Base-by-base conservation (phyloP, 2,329 filamentous ascomycete genomes). In the Rhynchosporium agropyri region DNA sequence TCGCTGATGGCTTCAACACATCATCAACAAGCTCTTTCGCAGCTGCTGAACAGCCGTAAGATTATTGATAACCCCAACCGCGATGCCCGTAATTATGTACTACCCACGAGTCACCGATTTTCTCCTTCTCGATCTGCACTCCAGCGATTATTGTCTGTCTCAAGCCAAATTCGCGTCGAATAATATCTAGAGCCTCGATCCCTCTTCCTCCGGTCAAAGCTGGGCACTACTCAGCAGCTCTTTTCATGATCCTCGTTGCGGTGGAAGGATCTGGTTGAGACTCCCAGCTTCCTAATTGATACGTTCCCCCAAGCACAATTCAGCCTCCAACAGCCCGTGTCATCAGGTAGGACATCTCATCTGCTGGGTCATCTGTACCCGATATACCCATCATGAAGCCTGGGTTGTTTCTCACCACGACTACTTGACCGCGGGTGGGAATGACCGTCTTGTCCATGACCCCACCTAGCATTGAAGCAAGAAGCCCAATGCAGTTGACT, bases 401-500 rank as follows among this genome's bases (percentile, higher is more conserved):
- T 0, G 85, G 81, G 56, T 84, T 81, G 69, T 90, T 90, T 46
- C 87, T 79, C 0, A 90, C 88, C 0, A 90, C 71, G 0, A 89
- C 84, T 48, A 88, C 85, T 77, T 98, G 94, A 4, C 92, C 94
- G 2, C 94, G 85, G 1, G 85, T 88, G 0, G 94, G 94, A 59
- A 87, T 82, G 67, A 98, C 83, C 4, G 82, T 84, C 63, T 78
- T 76, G 73, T 98, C 94, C 76, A 84, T 80, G 0, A 98, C 93
- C 43, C 94, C 95, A 8, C 91, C 92, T 0, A 98, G 84, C 62
- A 82, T 87, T 50, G 83, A 83, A 0, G 92, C 87, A 8, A 88
- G 83, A 8, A 98, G 79, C 0, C 93, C 94, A 0, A 92, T 94
- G 69, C 91, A 91, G 74, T 98, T 98, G 69, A 98, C 79, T 1